Conservation (phyloP, 352 stramenopile genomes). For the Thalassiosira mediterranea region DNA sequence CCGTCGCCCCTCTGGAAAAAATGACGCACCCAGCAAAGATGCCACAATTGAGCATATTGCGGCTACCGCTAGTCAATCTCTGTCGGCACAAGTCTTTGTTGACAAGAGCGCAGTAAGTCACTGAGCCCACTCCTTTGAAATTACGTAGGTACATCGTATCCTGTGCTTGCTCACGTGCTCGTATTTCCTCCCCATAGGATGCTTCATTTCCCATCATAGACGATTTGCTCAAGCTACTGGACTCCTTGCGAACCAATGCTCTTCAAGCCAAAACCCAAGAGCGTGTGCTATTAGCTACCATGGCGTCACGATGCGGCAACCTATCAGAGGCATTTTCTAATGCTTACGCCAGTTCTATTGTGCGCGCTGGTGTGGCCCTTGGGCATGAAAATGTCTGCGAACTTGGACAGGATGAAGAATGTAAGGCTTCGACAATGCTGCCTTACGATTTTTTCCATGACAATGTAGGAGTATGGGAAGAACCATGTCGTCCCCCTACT, state of each 20-base stretch:
- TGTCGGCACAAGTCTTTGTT: slow-evolving; percentile 61
- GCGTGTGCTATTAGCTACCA: slow-evolving; percentile 63
- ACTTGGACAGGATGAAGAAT: slow-evolving; percentile 72
- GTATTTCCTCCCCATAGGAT: slow-evolving; percentile 29
- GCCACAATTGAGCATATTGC: no score
- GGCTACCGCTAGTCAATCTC: slow-evolving; percentile 55
- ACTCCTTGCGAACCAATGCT: slow-evolving; percentile 63
- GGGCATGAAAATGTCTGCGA: slow-evolving; percentile 80
- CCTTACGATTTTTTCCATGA: slow-evolving; percentile 79
- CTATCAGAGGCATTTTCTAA: slow-evolving; percentile 81
- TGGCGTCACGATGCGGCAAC: slow-evolving; percentile 62
- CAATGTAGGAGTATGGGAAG: slow-evolving; percentile 74
- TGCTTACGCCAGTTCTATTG: slow-evolving; percentile 75
- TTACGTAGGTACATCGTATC: no score
- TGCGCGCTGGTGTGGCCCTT: slow-evolving; percentile 74
- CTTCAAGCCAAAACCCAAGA: slow-evolving; percentile 74
- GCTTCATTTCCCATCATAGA: slow-evolving; percentile 58
- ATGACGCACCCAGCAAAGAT: slow-evolving; percentile 42
- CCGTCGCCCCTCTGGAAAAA: slow-evolving; percentile 11
- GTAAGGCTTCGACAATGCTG: slow-evolving; percentile 71
- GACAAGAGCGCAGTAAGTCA: no score
- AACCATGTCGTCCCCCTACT: slow-evolving; percentile 66
- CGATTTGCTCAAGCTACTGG: slow-evolving; percentile 62
- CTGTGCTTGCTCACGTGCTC: no score
- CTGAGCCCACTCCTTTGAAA: no score